These are phyloP conservation scores for Coniophora puteana DNA, from an alignment of 1,284 basidiomycete genomes.

Conservation along the genomic window DNA sequence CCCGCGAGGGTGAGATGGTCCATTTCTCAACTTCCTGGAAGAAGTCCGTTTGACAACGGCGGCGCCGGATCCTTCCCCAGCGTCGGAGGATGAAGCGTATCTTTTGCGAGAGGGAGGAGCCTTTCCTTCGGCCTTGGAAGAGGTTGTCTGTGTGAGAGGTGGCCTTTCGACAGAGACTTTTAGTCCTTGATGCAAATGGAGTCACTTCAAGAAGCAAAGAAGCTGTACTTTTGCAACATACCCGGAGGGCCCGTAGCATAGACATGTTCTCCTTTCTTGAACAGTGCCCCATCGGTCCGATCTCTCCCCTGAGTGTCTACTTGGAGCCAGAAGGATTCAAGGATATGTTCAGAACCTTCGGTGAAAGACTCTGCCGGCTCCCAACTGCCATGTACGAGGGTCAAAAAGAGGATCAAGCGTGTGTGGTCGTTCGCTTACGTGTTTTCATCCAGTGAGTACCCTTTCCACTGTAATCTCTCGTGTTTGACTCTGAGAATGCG, in stretches of 20 bases:
- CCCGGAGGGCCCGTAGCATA: constrained; percentile 54
- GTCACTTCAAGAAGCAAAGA: neutral
- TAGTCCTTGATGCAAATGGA: constrained; percentile 14
- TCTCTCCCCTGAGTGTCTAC: constrained; percentile 50
- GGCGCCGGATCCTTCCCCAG: too few relatives aligned
- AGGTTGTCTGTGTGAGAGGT: constrained; percentile 22
- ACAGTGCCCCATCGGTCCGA: constrained; percentile 40
- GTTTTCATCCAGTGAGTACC: constrained; percentile 54
- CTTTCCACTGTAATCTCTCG: constrained; percentile 61
- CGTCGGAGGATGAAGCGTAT: too few relatives aligned
- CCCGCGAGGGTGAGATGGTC: too few relatives aligned
- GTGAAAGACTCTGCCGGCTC: constrained; percentile 62
- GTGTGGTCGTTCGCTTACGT: constrained; percentile 48
- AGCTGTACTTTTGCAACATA: constrained; percentile 27
- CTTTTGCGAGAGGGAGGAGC: constrained; percentile 21
- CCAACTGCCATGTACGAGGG: constrained; percentile 43
- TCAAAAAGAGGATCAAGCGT: constrained; percentile 7
- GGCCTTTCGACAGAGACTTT: constrained; percentile 21
- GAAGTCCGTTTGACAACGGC: too few relatives aligned
- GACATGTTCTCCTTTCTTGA: constrained; percentile 53
- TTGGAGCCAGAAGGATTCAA: constrained; percentile 59
- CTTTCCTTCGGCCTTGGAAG: constrained; percentile 4
- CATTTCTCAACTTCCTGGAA: too few relatives aligned
- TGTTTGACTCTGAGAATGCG: constrained; percentile 6
- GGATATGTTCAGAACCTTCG: constrained; percentile 50